Evolutionary conservation across 768 basidiomycete species (phyloP).

Genomic region (Sarcomyxa edulis): DNA sequence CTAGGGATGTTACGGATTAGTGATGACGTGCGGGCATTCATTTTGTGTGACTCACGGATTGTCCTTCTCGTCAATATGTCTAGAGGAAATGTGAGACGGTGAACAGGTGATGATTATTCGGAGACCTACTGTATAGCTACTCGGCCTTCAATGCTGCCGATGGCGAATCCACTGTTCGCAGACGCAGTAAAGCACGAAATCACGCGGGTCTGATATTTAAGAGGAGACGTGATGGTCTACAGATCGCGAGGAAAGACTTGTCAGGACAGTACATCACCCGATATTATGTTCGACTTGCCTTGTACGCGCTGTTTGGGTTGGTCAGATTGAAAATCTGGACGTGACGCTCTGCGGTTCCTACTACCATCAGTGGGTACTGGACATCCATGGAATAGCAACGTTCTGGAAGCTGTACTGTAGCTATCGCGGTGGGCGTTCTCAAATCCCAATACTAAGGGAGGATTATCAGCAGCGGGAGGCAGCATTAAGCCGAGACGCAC

Average conservation of each 20-base stretch:
- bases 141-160: conserved; percentile 85
- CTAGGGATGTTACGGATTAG: conserved; percentile 28
- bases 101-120: not conserved
- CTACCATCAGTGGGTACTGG: conserved; percentile 78
- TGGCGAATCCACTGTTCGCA: conserved; percentile 64
- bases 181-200: conserved; percentile 77
- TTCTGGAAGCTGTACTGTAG: conserved; percentile 76
- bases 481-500: conserved; percentile 38
- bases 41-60: conserved; percentile 37
- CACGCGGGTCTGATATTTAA: conserved; percentile 92
- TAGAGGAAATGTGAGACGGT: conserved; percentile 18
- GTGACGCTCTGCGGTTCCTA: conserved; percentile 89
- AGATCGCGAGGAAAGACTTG: not conserved
- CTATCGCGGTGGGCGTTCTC: conserved; percentile 65
- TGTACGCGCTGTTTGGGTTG: conserved; percentile 77
- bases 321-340: conserved; percentile 84
- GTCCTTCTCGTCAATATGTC: conserved; percentile 86
- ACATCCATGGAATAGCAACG: conserved; percentile 86
- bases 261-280: not conserved
- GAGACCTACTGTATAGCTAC: conserved; percentile 88
- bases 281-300: conserved; percentile 52
- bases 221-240: conserved; percentile 77
- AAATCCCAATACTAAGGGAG: conserved; percentile 84
- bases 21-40: no score
- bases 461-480: conserved; percentile 2